Evolutionary conservation across 2,329 filamentous ascomycete genomes (phyloP).

Genomic region (Chrysosporium queenslandicum): DNA sequence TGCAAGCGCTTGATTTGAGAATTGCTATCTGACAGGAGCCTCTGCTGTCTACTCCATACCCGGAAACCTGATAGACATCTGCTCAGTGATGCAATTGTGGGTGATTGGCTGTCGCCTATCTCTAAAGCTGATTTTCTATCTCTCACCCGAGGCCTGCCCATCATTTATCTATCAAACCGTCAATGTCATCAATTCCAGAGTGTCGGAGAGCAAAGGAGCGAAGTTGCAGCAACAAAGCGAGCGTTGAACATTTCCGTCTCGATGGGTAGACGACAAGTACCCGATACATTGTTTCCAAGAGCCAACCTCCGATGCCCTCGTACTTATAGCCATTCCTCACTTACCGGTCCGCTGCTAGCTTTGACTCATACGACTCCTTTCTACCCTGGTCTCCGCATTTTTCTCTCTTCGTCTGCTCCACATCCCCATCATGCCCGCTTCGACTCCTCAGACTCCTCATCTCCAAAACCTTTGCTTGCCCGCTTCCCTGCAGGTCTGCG

Average conservation of each 20-base stretch:
- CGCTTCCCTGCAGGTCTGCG: neutral
- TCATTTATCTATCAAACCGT: neutral
- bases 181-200: neutral
- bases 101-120: too few relatives aligned
- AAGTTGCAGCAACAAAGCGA: neutral
- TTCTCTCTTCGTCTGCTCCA: neutral
- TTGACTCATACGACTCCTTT: neutral
- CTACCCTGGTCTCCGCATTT: neutral
- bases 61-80: too few relatives aligned
- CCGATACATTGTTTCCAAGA: neutral
- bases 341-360: neutral
- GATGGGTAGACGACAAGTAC: conserved; percentile 2
- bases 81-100: too few relatives aligned
- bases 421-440: neutral
- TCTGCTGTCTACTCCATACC: too few relatives aligned
- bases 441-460: neutral
- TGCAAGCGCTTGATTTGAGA: neutral
- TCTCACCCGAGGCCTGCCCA: neutral
- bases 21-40: neutral
- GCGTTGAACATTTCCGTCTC: neutral
- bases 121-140: conserved; percentile 1
- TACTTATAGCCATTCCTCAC: neutral
- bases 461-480: neutral
- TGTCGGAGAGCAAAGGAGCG: neutral
- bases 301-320: neutral